Conservation (phyloP, 495 filamentous ascomycete species). For the Aspergillus baeticus region DNA sequence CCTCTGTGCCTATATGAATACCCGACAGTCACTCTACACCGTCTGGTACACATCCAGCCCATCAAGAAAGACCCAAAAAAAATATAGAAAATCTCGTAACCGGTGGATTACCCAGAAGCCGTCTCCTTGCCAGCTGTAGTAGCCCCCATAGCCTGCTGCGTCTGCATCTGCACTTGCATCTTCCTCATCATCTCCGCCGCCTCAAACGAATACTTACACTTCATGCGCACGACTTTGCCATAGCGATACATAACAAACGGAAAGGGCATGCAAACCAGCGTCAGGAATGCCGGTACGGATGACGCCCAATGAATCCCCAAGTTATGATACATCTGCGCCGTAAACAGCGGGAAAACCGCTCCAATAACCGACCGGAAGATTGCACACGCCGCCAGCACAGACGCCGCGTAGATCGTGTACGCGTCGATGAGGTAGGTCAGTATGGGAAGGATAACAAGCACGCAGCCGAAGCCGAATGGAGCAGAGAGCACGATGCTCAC, state of each 20-base stretch:
- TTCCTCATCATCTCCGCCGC: constrained; percentile 41
- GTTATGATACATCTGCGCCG: constrained; percentile 68
- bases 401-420: constrained; percentile 79
- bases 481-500: constrained; percentile 60
- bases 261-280: constrained; percentile 72
- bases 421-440: constrained; percentile 79
- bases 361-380: constrained; percentile 69
- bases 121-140: too few species aligned
- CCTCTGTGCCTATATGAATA: too few species aligned
- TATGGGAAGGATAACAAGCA: constrained; percentile 68
- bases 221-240: constrained; percentile 59
- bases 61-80: too few species aligned
- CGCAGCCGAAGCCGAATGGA: constrained; percentile 73
- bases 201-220: constrained; percentile 71
- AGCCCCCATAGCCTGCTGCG: too few species aligned
- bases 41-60: too few species aligned
- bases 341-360: constrained; percentile 81
- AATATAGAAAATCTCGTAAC: too few species aligned
- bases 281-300: constrained; percentile 75
- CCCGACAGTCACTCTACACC: too few species aligned
- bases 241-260: constrained; percentile 80
- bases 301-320: constrained; percentile 82
- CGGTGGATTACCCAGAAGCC: too few species aligned
- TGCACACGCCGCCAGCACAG: constrained; percentile 73
- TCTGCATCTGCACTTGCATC: constrained; percentile 32